Evolutionary conservation across 2,329 filamentous ascomycete genomes (phyloP).

Genomic region (Cladophialophora immunda): DNA sequence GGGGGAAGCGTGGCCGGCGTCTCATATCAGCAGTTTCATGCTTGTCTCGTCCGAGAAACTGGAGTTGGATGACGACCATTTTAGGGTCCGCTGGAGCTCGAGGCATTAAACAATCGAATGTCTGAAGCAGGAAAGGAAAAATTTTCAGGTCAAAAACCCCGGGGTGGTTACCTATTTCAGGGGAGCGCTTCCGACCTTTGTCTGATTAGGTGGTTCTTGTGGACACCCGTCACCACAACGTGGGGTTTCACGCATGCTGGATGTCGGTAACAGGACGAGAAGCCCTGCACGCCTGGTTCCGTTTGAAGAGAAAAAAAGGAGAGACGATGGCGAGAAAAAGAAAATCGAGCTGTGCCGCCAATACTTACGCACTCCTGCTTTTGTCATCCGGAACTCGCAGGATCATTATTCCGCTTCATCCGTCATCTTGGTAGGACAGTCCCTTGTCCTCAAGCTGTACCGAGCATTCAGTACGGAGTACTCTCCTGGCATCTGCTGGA

Average conservation of each 20-base stretch:
- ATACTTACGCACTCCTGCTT: background rate
- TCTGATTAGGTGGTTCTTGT: constrained; percentile 7
- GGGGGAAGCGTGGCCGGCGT: background rate
- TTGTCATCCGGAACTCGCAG: background rate
- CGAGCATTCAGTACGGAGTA: too few species aligned
- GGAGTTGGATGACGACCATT: background rate
- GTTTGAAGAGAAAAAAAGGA: background rate
- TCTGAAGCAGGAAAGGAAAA: constrained; percentile 1
- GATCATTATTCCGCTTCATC: constrained; percentile 1
- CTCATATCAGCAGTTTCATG: constrained; percentile 8
- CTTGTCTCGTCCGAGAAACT: background rate
- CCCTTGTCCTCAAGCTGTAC: too few species aligned
- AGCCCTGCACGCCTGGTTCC: background rate
- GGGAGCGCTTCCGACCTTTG: constrained; percentile 9
- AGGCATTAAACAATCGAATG: background rate
- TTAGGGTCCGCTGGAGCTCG: background rate
- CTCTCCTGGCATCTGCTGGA: too few species aligned
- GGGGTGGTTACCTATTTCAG: constrained; percentile 20
- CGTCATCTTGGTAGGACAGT: background rate
- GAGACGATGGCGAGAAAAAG: background rate
- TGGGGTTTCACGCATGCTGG: background rate
- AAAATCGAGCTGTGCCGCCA: background rate
- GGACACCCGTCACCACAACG: background rate
- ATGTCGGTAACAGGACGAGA: background rate
- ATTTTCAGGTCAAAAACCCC: background rate